These are phyloP conservation scores for Platismatia glauca DNA, from an alignment of 495 filamentous ascomycete species.

Conservation along the genomic window DNA sequence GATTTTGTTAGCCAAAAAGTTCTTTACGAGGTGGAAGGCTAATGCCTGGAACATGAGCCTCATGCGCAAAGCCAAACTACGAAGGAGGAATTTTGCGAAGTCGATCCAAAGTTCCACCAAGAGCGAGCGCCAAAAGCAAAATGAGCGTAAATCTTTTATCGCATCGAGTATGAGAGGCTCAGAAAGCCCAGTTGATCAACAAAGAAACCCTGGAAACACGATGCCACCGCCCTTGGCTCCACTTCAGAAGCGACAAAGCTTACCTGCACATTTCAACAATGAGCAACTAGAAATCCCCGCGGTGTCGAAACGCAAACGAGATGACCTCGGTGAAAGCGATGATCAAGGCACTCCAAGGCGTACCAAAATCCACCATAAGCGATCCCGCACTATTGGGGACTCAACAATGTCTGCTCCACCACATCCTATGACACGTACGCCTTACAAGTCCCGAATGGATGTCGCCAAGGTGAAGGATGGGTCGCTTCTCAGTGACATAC, in stretches of 20 bases:
- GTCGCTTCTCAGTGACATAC: slow-evolving; percentile 16
- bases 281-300: background rate
- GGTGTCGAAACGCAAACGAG: slow-evolving; percentile 15
- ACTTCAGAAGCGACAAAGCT: slow-evolving; percentile 19
- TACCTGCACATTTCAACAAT: slow-evolving; percentile 17
- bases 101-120: slow-evolving; percentile 19
- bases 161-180: slow-evolving; percentile 3
- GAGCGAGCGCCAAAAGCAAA: slow-evolving; percentile 3
- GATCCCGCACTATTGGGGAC: slow-evolving; percentile 10
- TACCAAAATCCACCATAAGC: slow-evolving; percentile 10
- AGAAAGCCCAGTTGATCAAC: background rate
- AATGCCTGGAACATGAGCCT: slow-evolving; percentile 23
- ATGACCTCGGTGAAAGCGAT: background rate
- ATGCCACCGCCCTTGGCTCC: slow-evolving; percentile 18
- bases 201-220: background rate
- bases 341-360: background rate
- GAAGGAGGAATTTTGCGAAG: slow-evolving; percentile 20
- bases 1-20: slow-evolving; percentile 21
- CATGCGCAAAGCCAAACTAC: slow-evolving; percentile 22
- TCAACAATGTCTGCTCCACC: slow-evolving; percentile 14
- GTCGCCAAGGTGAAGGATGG: slow-evolving; percentile 7
- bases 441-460: slow-evolving; percentile 10
- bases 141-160: background rate
- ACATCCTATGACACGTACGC: background rate
- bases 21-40: slow-evolving; percentile 19